A percentile compares a stretch with the other conserved stretches of the same genome.
Evolutionary conservation across 1,139 yeast genomes (phyloP).

Genomic region (Geotrichum carabidarum): DNA sequence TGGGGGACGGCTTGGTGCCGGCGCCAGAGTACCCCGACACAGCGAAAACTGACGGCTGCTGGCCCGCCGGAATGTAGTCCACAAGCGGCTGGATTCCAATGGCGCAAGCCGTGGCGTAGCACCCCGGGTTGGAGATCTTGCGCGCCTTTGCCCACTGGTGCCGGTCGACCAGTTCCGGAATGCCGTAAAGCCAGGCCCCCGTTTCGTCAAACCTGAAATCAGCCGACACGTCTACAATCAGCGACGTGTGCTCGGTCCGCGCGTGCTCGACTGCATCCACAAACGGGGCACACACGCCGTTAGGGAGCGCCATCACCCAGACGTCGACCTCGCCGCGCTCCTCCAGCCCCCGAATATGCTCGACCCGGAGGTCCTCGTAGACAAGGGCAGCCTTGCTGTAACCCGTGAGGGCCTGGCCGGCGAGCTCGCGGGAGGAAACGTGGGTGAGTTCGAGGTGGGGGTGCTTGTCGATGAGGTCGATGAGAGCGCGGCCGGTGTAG

Average conservation of each 20-base stretch:
- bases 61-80: conserved; percentile 47
- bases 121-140: conserved; percentile 92
- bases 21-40: conserved; percentile 98
- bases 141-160: conserved; percentile 61
- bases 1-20: conserved; percentile 96
- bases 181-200: conserved; percentile 88
- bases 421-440: conserved; percentile 91
- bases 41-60: conserved; percentile 79
- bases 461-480: conserved; percentile 77
- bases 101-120: conserved; percentile 97
- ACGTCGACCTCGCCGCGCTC: conserved; percentile 74
- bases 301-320: conserved; percentile 99
- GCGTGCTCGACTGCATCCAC: conserved; percentile 84
- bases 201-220: conserved; percentile 90
- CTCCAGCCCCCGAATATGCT: conserved; percentile 76
- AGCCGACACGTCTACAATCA: conserved; percentile 87
- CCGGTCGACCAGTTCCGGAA: conserved; percentile 70
- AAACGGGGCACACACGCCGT: conserved; percentile 95
- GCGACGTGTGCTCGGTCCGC: conserved; percentile 47
- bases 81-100: conserved; percentile 78
- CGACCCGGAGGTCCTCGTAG: conserved; percentile 80
- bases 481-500: conserved; percentile 89
- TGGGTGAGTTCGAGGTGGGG: conserved; percentile 82
- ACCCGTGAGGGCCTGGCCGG: conserved; percentile 79
- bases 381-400: conserved; percentile 73